Conservation (phyloP, 768 basidiomycete species). For the Rhodotorula graminis region DNA sequence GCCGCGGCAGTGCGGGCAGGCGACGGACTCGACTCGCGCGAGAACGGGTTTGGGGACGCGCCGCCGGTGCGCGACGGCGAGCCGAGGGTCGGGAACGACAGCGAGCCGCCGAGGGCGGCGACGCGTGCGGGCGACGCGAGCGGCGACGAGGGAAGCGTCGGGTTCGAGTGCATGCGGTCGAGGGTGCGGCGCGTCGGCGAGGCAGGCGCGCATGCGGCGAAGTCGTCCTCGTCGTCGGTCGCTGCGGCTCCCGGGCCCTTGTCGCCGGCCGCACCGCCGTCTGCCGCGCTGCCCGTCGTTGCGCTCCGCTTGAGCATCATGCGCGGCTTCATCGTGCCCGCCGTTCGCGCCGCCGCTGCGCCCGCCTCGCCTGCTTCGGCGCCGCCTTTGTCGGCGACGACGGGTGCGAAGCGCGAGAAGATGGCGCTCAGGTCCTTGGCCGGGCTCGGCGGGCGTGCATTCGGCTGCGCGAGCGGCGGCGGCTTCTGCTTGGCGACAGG, state of each 20-base stretch:
- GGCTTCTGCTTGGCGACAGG: no score
- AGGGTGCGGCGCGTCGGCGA: background rate
- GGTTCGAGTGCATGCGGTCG: slow-evolving; percentile 3
- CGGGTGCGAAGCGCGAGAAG: slow-evolving; percentile 24
- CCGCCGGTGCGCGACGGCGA: background rate
- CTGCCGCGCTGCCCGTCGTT: background rate
- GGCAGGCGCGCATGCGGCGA: background rate
- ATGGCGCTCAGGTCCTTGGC: slow-evolving; percentile 24
- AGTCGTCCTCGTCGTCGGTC: background rate
- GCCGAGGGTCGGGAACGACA: background rate
- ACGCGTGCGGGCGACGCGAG: slow-evolving; percentile 13
- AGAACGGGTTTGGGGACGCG: background rate
- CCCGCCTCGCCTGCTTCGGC: background rate
- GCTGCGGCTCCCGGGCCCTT: background rate
- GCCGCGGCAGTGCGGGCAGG: background rate
- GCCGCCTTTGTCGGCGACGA: background rate
- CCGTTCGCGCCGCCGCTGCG: no score
- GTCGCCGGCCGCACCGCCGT: background rate
- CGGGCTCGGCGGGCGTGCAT: background rate
- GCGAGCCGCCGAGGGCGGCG: slow-evolving; percentile 24
- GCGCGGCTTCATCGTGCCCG: background rate
- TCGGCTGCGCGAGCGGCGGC: no score
- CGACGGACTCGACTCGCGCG: background rate
- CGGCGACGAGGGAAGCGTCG: background rate
- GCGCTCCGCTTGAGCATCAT: background rate